Base-by-base conservation (phyloP, 768 basidiomycete genomes). In the Chlorophyllum brunneum region DNA sequence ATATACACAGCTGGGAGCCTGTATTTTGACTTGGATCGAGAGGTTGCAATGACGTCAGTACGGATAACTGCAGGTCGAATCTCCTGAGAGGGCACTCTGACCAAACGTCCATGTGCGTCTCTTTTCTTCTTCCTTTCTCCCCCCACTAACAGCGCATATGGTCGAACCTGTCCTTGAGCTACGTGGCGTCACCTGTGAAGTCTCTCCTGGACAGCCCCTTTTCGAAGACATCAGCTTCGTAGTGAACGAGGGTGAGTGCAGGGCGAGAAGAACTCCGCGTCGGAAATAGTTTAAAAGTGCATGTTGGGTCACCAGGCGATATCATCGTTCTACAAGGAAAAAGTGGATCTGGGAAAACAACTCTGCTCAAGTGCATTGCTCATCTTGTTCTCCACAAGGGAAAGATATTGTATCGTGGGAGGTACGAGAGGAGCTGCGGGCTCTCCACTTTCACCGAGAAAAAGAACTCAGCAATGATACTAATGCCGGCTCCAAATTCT, bases 331-430 rank as follows among this genome's bases (percentile, higher is more conserved):
- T 95, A n/a, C 85, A 82, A 54, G 93, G 92, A 8, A 81, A 79
- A 59, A 88, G 85, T 56, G 93, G 93, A 7, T 79, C 79, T 16
- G 93, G 92, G 45, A 88, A 87, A 64, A 83, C 85, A 1, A 92
- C 92, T 0, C 68, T 95, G 46, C 66, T 95, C 39, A 95, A 93
- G 66, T 92, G 88, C 60, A 74, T 95, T 20, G 83, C 91, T 24
- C 86, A 94, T 67, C 71, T 95, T 29, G 82, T 81, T 51, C 65
- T 88, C 4, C 88, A 90, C 61, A 69, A 75, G 6, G 86, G 92
- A 2, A 72, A 80, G 39, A 73, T 90, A 24, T 56, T 79, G 11
- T 84, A 85, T 61, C 71, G 75, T 61, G 91, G 86, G 66, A 80
- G 78, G 90, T 88, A 37, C 43, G 67, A 55, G 22, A 34, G 36